Conservation (phyloP, 139 green algal species). For the Picocystis salinarum region DNA sequence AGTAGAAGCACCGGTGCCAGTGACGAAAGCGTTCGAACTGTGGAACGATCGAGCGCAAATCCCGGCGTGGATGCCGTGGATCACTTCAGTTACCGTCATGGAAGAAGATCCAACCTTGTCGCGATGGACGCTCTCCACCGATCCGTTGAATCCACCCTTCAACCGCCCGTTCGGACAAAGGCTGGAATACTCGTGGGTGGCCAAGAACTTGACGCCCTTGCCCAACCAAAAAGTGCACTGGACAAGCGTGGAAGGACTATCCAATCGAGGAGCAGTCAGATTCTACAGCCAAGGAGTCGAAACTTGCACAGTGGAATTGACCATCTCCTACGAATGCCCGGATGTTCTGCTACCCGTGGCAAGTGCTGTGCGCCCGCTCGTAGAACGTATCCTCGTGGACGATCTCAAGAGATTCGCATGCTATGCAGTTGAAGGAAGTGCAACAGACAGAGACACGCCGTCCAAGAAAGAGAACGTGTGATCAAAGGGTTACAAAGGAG, state of each 20-base stretch:
- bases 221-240: conserved; percentile 69
- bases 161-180: conserved; percentile 5
- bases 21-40: conserved; percentile 48
- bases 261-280: neutral
- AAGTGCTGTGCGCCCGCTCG: too few relatives aligned
- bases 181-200: conserved; percentile 76
- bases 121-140: conserved; percentile 57
- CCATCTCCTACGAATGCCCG: conserved; percentile 71
- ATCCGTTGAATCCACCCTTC: conserved; percentile 30
- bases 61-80: conserved; percentile 81
- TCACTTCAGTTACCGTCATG: conserved; percentile 44
- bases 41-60: conserved; percentile 67
- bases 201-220: conserved; percentile 60
- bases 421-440: too few relatives aligned
- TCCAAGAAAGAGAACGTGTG: too few relatives aligned
- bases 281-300: conserved; percentile 1
- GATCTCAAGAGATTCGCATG: too few relatives aligned
- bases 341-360: conserved; percentile 51
- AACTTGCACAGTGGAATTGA: conserved; percentile 48
- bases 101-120: conserved; percentile 41
- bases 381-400: too few relatives aligned
- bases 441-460: too few relatives aligned
- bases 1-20: conserved; percentile 33
- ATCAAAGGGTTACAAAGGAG: too few relatives aligned
- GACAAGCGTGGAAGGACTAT: conserved; percentile 3